Percentiles rank a stretch among this genome's conserved stretches.
Evolutionary conservation across 805 yeast genomes (phyloP).

Genomic region (Ascoidea rubescens): DNA sequence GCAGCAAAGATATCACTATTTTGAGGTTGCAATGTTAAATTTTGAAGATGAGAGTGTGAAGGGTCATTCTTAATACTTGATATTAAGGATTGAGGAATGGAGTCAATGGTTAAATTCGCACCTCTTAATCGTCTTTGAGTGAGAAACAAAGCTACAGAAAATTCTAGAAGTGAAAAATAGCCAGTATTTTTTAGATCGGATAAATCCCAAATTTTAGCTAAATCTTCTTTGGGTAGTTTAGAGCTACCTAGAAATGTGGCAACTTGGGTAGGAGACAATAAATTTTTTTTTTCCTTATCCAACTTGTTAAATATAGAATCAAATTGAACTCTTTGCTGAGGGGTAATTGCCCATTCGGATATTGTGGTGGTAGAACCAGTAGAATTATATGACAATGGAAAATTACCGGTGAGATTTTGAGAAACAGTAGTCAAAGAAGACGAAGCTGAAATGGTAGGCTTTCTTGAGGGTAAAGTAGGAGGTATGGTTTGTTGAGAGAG

Average conservation of each 20-base stretch:
- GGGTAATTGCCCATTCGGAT: slow-evolving; percentile 55
- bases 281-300: slow-evolving; percentile 51
- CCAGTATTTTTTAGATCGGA: slow-evolving; percentile 85
- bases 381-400: slow-evolving; percentile 1
- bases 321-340: slow-evolving; percentile 61
- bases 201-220: slow-evolving; percentile 90
- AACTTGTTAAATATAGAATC: slow-evolving; percentile 67
- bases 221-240: slow-evolving; percentile 65
- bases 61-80: slow-evolving; percentile 17
- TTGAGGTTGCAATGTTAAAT: slow-evolving; percentile 12
- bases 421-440: slow-evolving; percentile 8
- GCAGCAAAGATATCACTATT: slow-evolving; percentile 21
- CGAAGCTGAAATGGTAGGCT: slow-evolving; percentile 12
- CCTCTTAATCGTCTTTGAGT: slow-evolving; percentile 81
- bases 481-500: neutral
- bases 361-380: slow-evolving; percentile 9
- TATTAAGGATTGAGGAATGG: slow-evolving; percentile 55
- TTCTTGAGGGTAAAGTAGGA: neutral
- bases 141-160: slow-evolving; percentile 85
- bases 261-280: slow-evolving; percentile 62
- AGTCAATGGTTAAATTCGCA: slow-evolving; percentile 49
- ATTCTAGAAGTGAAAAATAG: slow-evolving; percentile 64
- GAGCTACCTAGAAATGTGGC: slow-evolving; percentile 86
- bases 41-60: slow-evolving; percentile 8
- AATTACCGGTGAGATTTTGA: neutral